phyloP scores from a whole-genome alignment of 164 flowering plant species.

The Nymphaea colorata region DNA sequence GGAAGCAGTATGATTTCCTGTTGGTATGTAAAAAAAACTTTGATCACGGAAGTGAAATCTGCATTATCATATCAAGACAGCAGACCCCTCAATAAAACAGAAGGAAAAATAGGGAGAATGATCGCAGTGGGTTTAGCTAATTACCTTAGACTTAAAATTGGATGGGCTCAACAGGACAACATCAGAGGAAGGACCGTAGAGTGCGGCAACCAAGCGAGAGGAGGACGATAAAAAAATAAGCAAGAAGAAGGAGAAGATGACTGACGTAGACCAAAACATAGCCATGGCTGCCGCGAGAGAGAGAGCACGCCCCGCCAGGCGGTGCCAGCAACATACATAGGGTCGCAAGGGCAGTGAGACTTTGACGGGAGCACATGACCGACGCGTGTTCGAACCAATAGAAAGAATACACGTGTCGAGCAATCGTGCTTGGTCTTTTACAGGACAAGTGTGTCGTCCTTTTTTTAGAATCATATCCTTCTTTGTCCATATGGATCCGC shows the following conservation, averaged over 20 bases:
- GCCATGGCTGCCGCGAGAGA: background rate
- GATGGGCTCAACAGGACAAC: conserved; percentile 70
- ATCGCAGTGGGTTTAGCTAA: background rate
- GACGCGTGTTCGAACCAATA: conserved; percentile 3
- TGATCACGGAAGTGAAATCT: too few relatives aligned
- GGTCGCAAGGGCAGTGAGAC: too few relatives aligned
- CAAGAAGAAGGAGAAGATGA: conserved; percentile 7
- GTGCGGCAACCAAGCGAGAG: conserved; percentile 24
- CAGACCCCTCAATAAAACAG: background rate
- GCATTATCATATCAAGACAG: background rate
- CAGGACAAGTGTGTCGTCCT: too few relatives aligned
- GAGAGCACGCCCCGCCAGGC: background rate
- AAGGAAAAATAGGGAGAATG: background rate
- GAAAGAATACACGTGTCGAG: background rate
- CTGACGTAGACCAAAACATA: background rate
- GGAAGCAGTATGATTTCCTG: too few relatives aligned
- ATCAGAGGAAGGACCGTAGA: conserved; percentile 78
- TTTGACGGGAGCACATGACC: too few relatives aligned
- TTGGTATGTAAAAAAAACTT: too few relatives aligned
- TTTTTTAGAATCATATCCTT: too few relatives aligned
- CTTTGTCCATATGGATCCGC: too few relatives aligned
- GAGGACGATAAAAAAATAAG: conserved; percentile 6
- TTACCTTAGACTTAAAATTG: conserved; percentile 91
- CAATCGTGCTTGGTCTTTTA: too few relatives aligned
- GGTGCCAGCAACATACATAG: background rate